phyloP scores from a whole-genome alignment of 768 basidiomycete genomes.

The Termitomyces sp. region DNA sequence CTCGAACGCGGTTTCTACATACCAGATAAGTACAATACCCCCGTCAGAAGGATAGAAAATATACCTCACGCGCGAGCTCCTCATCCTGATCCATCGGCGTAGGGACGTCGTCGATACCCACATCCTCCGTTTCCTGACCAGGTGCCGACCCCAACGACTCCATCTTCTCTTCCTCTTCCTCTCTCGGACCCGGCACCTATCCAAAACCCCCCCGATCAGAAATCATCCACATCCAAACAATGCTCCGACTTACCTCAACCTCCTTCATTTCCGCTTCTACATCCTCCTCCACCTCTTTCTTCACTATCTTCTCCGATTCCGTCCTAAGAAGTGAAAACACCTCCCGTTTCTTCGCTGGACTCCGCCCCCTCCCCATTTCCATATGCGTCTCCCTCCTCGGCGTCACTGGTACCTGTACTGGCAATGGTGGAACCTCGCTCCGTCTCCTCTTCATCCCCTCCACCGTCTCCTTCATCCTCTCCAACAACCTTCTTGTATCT shows the following conservation, averaged over 20 bases:
- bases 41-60: not conserved
- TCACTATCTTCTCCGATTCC: conserved; percentile 3
- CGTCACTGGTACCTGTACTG: conserved; percentile 7
- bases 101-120: not conserved
- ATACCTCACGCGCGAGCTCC: not conserved
- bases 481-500: conserved; percentile 40
- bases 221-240: not conserved
- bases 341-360: not conserved
- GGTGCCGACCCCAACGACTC: not conserved
- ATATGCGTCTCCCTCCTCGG: not conserved
- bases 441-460: conserved; percentile 43
- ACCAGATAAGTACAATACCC: not conserved
- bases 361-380: not conserved
- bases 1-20: not conserved
- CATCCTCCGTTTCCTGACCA: not conserved
- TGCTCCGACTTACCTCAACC: not conserved
- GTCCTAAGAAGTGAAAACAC: not conserved
- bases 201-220: not conserved
- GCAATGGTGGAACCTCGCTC: conserved; percentile 22
- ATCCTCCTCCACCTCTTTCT: not conserved
- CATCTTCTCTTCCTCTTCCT: not conserved
- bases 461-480: conserved; percentile 46
- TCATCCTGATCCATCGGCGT: not conserved
- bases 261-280: not conserved
- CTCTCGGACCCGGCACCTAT: not conserved